A percentile compares a stretch with the other conserved stretches of the same genome.
These are phyloP conservation scores for Trichoderma reesei DNA, from an alignment of 495 filamentous ascomycete species.

Conservation along the genomic window DNA sequence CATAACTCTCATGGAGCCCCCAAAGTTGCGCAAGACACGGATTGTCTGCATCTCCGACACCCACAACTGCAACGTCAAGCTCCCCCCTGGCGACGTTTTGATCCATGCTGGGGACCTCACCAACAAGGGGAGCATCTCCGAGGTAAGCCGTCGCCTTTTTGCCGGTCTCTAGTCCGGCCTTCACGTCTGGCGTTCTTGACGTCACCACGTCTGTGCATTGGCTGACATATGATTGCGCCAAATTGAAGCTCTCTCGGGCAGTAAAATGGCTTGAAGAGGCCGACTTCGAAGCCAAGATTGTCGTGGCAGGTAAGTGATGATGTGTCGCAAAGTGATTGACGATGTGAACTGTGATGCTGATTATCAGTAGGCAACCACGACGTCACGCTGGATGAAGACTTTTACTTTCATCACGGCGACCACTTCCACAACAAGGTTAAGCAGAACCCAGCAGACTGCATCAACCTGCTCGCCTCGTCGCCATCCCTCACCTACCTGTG, in stretches of 20 bases:
- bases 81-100: constrained; percentile 79
- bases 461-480: constrained; percentile 43
- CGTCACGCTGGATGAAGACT: constrained; percentile 55
- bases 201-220: background rate
- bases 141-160: constrained; percentile 17
- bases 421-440: constrained; percentile 51
- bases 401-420: constrained; percentile 48
- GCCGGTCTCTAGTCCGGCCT: background rate
- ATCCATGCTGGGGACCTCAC: constrained; percentile 87
- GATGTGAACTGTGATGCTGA: constrained; percentile 35
- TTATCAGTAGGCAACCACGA: constrained; percentile 62
- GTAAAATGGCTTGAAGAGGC: constrained; percentile 72
- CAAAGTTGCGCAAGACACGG: constrained; percentile 19
- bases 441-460: constrained; percentile 46
- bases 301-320: constrained; percentile 59
- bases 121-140: constrained; percentile 59
- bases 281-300: constrained; percentile 72
- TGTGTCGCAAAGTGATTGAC: background rate
- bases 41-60: constrained; percentile 80
- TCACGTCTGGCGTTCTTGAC: constrained; percentile 1
- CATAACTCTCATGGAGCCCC: background rate
- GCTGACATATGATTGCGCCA: background rate
- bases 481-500: constrained; percentile 54
- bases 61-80: constrained; percentile 55
- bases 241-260: constrained; percentile 30